Evolutionary conservation across 208 protist species (phyloP).

Genomic region (Acanthamoeba royreba): DNA sequence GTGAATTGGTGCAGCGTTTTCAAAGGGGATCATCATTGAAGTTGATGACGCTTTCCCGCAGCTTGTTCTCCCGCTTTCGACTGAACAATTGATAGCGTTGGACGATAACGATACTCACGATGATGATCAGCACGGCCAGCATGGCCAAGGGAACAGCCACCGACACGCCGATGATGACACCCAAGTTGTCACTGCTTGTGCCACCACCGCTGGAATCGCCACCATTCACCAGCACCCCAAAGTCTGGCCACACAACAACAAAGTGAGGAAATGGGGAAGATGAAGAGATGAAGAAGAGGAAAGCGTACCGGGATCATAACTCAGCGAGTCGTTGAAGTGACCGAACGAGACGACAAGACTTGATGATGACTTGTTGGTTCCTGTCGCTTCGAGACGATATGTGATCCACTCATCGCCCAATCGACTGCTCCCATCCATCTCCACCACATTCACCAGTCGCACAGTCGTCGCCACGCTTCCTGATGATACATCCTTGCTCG

Average conservation of each 20-base stretch:
- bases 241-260: background rate
- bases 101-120: background rate
- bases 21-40: too few relatives aligned
- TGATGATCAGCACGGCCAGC: background rate
- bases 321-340: background rate
- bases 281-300: background rate
- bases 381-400: background rate
- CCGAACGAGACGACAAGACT: background rate
- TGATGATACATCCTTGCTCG: background rate
- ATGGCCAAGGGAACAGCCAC: too few relatives aligned
- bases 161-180: background rate
- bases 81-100: too few relatives aligned
- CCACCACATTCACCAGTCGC: background rate
- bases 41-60: too few relatives aligned
- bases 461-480: background rate
- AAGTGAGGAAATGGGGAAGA: background rate
- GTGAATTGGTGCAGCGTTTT: too few relatives aligned
- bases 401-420: background rate
- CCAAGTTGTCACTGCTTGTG: background rate
- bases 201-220: background rate
- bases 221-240: background rate
- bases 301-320: background rate
- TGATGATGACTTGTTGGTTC: background rate
- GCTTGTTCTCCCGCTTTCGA: too few relatives aligned
- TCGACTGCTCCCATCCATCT: background rate